Conservation (phyloP, 139 green algal species). For the Picochlorum costavermella region DNA sequence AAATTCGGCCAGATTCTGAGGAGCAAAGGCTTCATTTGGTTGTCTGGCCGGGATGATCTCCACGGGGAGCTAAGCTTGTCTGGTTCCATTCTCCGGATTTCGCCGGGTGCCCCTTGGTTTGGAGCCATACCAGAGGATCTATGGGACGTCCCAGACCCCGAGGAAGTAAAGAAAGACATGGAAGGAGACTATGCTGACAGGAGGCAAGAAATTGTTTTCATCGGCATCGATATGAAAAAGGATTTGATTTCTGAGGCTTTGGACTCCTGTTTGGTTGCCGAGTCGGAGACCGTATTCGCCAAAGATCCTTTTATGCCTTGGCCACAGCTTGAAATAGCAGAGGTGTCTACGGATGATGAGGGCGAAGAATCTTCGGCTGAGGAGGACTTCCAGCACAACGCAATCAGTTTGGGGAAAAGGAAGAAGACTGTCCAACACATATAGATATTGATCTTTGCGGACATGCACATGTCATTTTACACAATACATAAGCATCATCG, state of each 20-base stretch:
- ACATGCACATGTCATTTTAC: too few relatives aligned
- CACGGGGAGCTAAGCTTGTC: conserved; percentile 60
- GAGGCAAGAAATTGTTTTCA: conserved; percentile 75
- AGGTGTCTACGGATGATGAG: conserved; percentile 14
- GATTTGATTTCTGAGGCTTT: conserved; percentile 31
- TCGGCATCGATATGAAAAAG: conserved; percentile 58
- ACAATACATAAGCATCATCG: too few relatives aligned
- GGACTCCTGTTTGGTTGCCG: conserved; percentile 47
- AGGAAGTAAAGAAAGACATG: conserved; percentile 38
- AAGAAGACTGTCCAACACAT: too few relatives aligned
- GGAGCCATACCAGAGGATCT: conserved; percentile 46
- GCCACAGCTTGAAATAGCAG: conserved; percentile 19
- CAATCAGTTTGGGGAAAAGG: too few relatives aligned
- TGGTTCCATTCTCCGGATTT: conserved; percentile 47
- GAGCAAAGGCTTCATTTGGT: conserved; percentile 69
- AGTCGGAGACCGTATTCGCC: background rate
- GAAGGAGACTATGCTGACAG: conserved; percentile 19
- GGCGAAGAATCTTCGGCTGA: background rate
- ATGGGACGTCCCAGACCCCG: conserved; percentile 35
- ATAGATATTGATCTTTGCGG: too few relatives aligned
- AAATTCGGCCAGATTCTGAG: conserved; percentile 50
- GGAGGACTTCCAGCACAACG: too few relatives aligned
- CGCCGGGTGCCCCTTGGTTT: conserved; percentile 57
- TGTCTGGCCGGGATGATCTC: conserved; percentile 43
- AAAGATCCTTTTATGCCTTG: conserved; percentile 15